Evolutionary conservation across 306 rosid genomes (phyloP).

Genomic region (Cicer yamashitae): DNA sequence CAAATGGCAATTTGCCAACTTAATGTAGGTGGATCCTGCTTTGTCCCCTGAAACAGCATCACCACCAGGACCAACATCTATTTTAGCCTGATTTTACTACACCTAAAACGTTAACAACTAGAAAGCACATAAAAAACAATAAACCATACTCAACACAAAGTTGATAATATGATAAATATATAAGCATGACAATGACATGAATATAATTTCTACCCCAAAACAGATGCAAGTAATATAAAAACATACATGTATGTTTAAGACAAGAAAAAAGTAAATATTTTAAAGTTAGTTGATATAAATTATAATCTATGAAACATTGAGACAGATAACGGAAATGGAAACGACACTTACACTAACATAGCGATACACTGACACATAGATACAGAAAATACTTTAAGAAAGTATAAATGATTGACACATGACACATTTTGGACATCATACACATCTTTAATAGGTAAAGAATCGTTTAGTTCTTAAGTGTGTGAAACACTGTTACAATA

Average conservation of each 20-base stretch:
- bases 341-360: too few species aligned
- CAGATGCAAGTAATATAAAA: too few species aligned
- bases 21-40: conserved; percentile 80
- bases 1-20: conserved; percentile 85
- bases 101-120: neutral
- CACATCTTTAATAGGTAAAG: too few species aligned
- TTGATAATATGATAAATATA: neutral
- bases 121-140: neutral
- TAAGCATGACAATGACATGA: neutral
- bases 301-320: too few species aligned
- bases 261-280: neutral
- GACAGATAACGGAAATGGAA: too few species aligned
- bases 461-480: too few species aligned
- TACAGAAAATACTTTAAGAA: too few species aligned
- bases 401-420: too few species aligned
- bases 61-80: conserved; percentile 25
- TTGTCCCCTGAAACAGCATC: conserved; percentile 74
- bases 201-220: neutral
- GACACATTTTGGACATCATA: too few species aligned
- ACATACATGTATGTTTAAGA: neutral
- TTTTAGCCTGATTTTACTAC: conserved; percentile 19
- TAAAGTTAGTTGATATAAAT: neutral
- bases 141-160: neutral
- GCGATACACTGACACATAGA: too few species aligned
- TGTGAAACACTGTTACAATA: too few species aligned